These are phyloP conservation scores for Santalum album DNA, from an alignment of 164 flowering plant species.

Conservation along the genomic window DNA sequence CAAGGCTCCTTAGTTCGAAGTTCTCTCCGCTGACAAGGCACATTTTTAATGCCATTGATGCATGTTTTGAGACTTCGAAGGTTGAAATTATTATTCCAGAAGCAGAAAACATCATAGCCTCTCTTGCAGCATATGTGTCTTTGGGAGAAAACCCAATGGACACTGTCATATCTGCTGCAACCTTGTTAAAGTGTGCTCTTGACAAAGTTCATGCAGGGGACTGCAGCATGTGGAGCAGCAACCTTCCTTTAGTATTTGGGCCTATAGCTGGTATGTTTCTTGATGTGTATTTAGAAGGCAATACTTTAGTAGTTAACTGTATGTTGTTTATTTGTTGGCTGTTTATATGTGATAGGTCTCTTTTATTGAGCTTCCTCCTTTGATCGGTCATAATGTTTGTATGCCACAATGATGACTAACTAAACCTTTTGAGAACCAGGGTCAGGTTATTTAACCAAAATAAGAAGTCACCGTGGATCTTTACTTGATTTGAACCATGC, in stretches of 20 bases:
- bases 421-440: no score
- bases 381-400: no score
- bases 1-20: conserved; percentile 28
- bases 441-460: no score
- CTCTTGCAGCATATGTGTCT: conserved; percentile 48
- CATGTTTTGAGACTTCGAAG: conserved; percentile 25
- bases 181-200: conserved; percentile 32
- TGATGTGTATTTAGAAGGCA: neutral
- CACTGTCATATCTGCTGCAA: conserved; percentile 45
- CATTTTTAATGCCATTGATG: conserved; percentile 37
- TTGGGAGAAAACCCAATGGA: conserved; percentile 49
- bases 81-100: conserved; percentile 24
- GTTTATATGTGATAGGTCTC: no score
- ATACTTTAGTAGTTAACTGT: no score
- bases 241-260: conserved; percentile 39
- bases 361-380: no score
- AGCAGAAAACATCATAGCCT: conserved; percentile 31
- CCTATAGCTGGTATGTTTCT: conserved; percentile 51
- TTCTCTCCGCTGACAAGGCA: conserved; percentile 54
- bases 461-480: no score
- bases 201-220: conserved; percentile 33
- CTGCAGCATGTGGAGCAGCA: conserved; percentile 25
- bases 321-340: no score
- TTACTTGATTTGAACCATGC: no score
- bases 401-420: no score